Evolutionary conservation across 495 filamentous ascomycete genomes (phyloP).

Genomic region (Penicillium robsamsonii): DNA sequence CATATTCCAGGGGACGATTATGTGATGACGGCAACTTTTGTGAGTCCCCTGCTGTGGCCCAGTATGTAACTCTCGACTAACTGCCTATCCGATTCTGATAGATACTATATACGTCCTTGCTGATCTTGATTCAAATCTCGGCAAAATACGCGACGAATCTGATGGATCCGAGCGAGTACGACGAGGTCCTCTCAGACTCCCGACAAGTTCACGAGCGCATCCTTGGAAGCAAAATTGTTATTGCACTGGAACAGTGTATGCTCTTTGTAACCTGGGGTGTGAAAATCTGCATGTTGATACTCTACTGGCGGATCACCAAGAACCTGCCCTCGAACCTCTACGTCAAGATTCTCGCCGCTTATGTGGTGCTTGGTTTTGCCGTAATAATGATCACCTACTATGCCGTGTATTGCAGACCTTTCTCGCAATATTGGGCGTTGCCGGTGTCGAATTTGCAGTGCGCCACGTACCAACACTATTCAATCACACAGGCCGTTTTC

Average conservation of each 20-base stretch:
- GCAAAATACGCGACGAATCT: conserved; percentile 58
- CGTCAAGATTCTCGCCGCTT: conserved; percentile 54
- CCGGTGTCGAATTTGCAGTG: conserved; percentile 38
- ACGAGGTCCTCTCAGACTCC: conserved; percentile 42
- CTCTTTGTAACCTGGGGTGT: conserved; percentile 49
- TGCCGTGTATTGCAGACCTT: conserved; percentile 62
- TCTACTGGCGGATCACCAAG: conserved; percentile 46
- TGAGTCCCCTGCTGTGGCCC: conserved; percentile 24
- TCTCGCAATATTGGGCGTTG: conserved; percentile 59
- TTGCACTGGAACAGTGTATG: conserved; percentile 54
- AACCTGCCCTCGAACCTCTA: conserved; percentile 37
- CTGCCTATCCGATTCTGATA: conserved; percentile 10
- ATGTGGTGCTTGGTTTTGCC: conserved; percentile 54
- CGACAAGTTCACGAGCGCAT: conserved; percentile 43
- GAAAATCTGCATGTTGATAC: conserved; percentile 51
- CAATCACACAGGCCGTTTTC: conserved; percentile 65
- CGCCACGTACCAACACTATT: conserved; percentile 49
- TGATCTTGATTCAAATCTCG: conserved; percentile 57
- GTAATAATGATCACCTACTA: conserved; percentile 63
- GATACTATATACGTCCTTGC: conserved; percentile 53
- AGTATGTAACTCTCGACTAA: neutral
- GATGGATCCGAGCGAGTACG: conserved; percentile 51
- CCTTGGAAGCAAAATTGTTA: conserved; percentile 52
- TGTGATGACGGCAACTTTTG: conserved; percentile 55
- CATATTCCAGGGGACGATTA: conserved; percentile 48